Base-by-base conservation (phyloP, 129 eudicot genomes). In the Escallonia rubra region DNA sequence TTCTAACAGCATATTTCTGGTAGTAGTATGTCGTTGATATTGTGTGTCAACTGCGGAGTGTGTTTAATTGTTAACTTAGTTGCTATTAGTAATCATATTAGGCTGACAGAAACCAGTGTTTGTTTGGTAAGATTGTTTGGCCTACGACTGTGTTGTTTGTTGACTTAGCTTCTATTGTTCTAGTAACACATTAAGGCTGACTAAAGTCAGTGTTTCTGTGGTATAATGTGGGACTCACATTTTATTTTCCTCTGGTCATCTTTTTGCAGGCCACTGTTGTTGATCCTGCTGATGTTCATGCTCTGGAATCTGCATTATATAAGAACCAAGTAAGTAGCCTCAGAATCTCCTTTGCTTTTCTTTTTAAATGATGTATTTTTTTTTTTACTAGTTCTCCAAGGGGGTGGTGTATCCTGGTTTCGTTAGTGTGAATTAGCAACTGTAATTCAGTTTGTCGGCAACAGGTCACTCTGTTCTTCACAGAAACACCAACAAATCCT, bases 401-500 rank as follows among this genome's bases (percentile, higher is more conserved):
- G 34, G 34, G 34, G 34, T 23, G 34, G 34, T 23, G 34, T 23
- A 1, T 23, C 34, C 34, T 23, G 34, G 34, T 23, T 23, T 23
- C 34, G 1, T 23, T 23, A 23, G 34, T 23, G 12, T 12, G 8
- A 41, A 61, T 11, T 4, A 55, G 8, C 34, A 9, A 8, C 13
- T 45, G 4, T 49, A 6, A 61, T 53, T 42, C 62, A n/a, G 6
- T 46, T 11, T 55, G 50, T 66, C 34, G 14, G 2, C 15, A 66
- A 58, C 88, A 90, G 97, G 97, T 87, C 44, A 60, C 81, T 63
- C 90, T 90, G 50, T 90, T 80, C 82, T 90, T 87, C 71, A 87
- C 97, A 0, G 97, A 90, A 79, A 85, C 97, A 9, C 97, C 97
- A 61, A 90, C 97, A 38, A 90, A 90, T 66, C 97, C 97, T 39